Percentiles rank a stretch among this genome's conserved stretches.
phyloP scores from a whole-genome alignment of 2,329 filamentous ascomycete genomes.

The Claviceps citrina region DNA sequence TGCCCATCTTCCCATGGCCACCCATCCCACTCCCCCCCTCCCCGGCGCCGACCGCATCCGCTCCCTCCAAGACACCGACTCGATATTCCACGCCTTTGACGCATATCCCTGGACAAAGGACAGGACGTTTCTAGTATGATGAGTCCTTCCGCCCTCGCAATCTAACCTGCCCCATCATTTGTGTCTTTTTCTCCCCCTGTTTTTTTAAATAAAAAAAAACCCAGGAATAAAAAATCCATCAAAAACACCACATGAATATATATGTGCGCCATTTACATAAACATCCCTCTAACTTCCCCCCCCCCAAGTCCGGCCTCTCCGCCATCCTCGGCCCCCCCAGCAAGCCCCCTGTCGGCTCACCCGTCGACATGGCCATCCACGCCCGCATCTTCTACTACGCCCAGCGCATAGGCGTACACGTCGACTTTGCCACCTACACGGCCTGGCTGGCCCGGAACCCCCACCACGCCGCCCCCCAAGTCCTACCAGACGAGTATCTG shows the following conservation, averaged over 20 bases:
- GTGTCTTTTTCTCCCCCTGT: no score
- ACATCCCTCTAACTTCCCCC: background rate
- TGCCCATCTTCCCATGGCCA: background rate
- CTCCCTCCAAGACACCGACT: conserved; percentile 22
- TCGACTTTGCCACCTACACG: conserved; percentile 56
- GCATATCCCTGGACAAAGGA: conserved; percentile 54
- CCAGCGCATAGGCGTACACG: conserved; percentile 30
- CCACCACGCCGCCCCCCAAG: conserved; percentile 19
- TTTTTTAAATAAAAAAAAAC: background rate
- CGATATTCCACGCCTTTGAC: conserved; percentile 46
- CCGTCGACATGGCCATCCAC: conserved; percentile 43
- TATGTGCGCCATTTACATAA: background rate
- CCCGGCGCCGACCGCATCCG: conserved; percentile 21
- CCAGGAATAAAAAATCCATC: background rate
- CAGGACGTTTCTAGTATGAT: conserved; percentile 47
- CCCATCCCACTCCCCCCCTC: background rate
- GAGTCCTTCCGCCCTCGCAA: no score
- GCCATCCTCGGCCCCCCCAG: conserved; percentile 46
- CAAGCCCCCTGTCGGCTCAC: conserved; percentile 30
- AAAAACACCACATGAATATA: background rate
- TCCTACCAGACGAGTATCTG: conserved; percentile 21
- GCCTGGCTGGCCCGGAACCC: conserved; percentile 36
- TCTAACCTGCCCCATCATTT: no score
- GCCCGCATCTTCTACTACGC: conserved; percentile 55
- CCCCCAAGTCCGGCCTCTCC: conserved; percentile 37